Evolutionary conservation across 2,329 filamentous ascomycete genomes (phyloP), one percentile per base, ranked within the genome.

Genomic region (Fusarium globosum): DNA sequence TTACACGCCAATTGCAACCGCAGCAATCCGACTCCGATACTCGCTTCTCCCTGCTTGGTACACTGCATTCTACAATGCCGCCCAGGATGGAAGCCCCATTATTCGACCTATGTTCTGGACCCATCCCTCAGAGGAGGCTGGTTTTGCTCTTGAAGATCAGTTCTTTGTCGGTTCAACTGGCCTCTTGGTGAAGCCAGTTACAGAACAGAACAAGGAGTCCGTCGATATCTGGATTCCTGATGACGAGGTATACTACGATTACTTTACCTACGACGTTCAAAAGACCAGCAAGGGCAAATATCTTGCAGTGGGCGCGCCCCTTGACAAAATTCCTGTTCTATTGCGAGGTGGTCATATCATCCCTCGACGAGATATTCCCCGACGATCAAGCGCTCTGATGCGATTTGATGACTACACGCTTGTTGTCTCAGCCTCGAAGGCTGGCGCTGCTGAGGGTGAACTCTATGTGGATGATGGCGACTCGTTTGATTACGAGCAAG

Each of bases 291-390:
- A 91, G 71, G 93, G 94, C 72, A 92, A 92, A 81, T 85, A 84
- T 43, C 86, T 94, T 69, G 92, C 89, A 2, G 85, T 98, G 42
- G 83, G 89, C 2, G 94, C 96, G 1, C 94, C 95, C 0, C 87
- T 98, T 7, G 93, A 97, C 63, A 94, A 92, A 77, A 93, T 97
- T 23, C 96, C 96, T 1, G 84, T 99, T 20, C 87, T 99, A 49
- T 96, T 98, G 93, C 94, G 93, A 75, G 96, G 94, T 52, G 96
- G 96, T 3, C 94, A 98, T 81, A 92, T 99, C 77, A 92, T 98
- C 78, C 92, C 95, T 6, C 93, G 96, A 65, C 94, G 96, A 74
- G 96, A 99, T 79, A 90, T 92, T 30, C 95, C 95, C 8, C 91
- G 96, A 63, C 91, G 96, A 68, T 97, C 94, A 65, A 93, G 91